Evolutionary conservation across 2,329 filamentous ascomycete genomes (phyloP).

Genomic region (Fusarium goolgardi): DNA sequence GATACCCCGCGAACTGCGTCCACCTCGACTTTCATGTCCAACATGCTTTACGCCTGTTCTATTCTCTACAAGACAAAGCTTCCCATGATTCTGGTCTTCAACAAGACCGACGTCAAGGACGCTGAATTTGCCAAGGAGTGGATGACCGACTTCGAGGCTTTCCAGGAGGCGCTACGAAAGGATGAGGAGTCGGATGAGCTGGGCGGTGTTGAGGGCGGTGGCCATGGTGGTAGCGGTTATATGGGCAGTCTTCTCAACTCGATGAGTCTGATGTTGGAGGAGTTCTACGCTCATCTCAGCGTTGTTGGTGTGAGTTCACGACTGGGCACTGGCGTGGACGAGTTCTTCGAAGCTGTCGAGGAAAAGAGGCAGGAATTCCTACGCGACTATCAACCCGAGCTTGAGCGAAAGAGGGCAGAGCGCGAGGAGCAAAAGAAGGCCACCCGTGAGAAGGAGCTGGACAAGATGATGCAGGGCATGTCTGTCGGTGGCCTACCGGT

Average conservation of each 20-base stretch:
- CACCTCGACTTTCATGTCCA: conserved; percentile 98
- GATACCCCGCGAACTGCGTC: conserved; percentile 94
- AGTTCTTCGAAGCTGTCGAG: conserved; percentile 91
- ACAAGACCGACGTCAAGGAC: conserved; percentile 97
- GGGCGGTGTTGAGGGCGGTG: conserved; percentile 75
- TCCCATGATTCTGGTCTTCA: conserved; percentile 98
- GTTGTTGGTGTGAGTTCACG: conserved; percentile 95
- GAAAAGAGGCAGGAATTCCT: conserved; percentile 91
- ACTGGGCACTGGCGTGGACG: conserved; percentile 89
- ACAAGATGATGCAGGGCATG: conserved; percentile 96
- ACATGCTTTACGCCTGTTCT: conserved; percentile 99
- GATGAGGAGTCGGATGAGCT: conserved; percentile 85
- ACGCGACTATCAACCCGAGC: conserved; percentile 89
- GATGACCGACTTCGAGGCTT: conserved; percentile 99
- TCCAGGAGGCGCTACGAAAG: conserved; percentile 83
- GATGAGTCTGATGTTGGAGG: conserved; percentile 97
- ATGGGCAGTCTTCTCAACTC: conserved; percentile 96
- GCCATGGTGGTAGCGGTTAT: conserved; percentile 85
- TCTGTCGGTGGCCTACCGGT: conserved; percentile 55
- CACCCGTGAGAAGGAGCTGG: conserved; percentile 82
- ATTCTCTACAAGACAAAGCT: conserved; percentile 99
- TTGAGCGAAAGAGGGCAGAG: conserved; percentile 80
- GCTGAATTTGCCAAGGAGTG: conserved; percentile 94
- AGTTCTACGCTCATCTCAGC: conserved; percentile 94
- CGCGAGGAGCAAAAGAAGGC: conserved; percentile 80